Conservation (phyloP, 129 eudicot genomes). For the Glebionis coronaria region DNA sequence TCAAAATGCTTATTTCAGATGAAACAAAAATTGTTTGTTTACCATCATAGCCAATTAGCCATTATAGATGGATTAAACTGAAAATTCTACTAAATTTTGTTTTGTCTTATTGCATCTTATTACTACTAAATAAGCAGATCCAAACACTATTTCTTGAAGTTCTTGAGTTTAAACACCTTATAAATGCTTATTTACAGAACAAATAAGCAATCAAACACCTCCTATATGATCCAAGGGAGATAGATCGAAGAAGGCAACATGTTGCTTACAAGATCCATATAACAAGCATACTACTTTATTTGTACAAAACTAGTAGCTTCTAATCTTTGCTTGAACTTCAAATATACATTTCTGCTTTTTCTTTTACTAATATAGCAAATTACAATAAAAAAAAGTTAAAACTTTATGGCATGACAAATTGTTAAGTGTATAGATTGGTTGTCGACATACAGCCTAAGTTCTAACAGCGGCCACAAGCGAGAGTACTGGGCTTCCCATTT, state of each 20-base stretch:
- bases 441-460: too few relatives aligned
- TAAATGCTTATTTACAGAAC: not conserved
- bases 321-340: conserved; percentile 17
- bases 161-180: not conserved
- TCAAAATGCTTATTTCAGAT: too few relatives aligned
- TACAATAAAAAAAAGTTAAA: not conserved
- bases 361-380: not conserved
- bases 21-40: too few relatives aligned
- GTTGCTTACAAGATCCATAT: conserved; percentile 13
- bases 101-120: too few relatives aligned
- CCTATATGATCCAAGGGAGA: not conserved
- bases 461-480: too few relatives aligned
- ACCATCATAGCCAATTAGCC: too few relatives aligned
- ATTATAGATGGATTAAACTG: too few relatives aligned
- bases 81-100: too few relatives aligned
- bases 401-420: not conserved
- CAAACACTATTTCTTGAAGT: too few relatives aligned
- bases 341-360: not conserved
- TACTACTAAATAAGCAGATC: not conserved
- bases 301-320: conserved; percentile 10
- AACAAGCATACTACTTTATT: conserved; percentile 2
- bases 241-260: conserved; percentile 9
- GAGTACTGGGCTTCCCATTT: too few relatives aligned
- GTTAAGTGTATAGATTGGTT: too few relatives aligned
- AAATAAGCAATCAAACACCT: not conserved